phyloP scores from a whole-genome alignment of 129 eudicot species.

The Rutidosis leptorrhynchoides region DNA sequence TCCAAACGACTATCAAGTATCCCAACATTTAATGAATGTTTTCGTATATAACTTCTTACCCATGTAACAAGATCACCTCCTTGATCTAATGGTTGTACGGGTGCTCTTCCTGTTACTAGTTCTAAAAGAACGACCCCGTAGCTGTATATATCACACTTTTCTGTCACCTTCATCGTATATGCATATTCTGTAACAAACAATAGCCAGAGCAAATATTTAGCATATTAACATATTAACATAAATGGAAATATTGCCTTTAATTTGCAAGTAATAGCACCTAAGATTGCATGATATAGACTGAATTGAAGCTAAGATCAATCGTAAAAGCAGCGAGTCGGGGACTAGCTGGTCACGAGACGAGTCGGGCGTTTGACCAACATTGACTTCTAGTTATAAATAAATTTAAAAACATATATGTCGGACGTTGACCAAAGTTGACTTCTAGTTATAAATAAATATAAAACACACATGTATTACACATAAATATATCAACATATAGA shows the following conservation, averaged over 20 bases:
- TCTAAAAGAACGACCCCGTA: slow-evolving; percentile 94
- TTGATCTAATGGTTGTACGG: slow-evolving; percentile 88
- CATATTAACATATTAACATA: background rate
- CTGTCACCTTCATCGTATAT: slow-evolving; percentile 96
- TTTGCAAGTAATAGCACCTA: no score
- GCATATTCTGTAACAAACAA: slow-evolving; percentile 73
- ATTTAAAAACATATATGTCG: no score
- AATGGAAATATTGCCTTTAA: background rate
- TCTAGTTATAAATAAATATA: no score
- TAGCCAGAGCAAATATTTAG: background rate
- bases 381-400: no score
- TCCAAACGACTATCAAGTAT: slow-evolving; percentile 75
- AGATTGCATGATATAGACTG: background rate
- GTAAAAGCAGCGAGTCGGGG: no score
- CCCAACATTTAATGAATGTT: slow-evolving; percentile 57
- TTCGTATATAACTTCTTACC: slow-evolving; percentile 64
- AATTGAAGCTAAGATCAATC: no score
- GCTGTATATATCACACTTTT: slow-evolving; percentile 92
- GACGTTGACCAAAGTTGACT: no score
- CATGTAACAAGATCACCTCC: slow-evolving; percentile 94
- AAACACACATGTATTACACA: no score
- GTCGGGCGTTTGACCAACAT: no score
- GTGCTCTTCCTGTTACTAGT: slow-evolving; percentile 80
- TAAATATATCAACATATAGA: no score
- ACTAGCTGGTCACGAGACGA: no score